Evolutionary conservation across 345 rosid species (phyloP), one percentile per base, ranked within the genome.

Genomic region (Populus nigra): DNA sequence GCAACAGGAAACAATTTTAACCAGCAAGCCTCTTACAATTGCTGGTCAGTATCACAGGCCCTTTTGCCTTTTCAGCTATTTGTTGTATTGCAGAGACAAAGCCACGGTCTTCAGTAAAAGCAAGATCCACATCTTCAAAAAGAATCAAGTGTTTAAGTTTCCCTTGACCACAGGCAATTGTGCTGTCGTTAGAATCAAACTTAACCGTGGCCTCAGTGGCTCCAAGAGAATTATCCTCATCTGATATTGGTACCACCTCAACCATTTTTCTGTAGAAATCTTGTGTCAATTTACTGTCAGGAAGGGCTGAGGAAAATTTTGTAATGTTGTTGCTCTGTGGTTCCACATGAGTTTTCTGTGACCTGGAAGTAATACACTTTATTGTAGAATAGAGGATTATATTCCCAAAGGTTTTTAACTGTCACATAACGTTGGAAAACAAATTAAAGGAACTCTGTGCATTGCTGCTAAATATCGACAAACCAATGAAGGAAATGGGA

Each of bases 111-210:
- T 96, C 98, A 43, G 90, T 84, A 74, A 92, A 94, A 77, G 78
- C 73, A 78, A 96, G 81, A 83, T 96, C 98, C 73, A 96, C 97
- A 85, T 96, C 99, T 86, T 96, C 99, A 65, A 96, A 89, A 77
- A 96, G 93, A 85, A 94, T 89, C 82, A 96, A 88, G 71, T 91
- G 87, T 83, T 88, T 92, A 76, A 87, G 71, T 78, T 82, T 88
- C 72, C 76, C 80, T 82, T 49, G 83, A 73, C 79, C 79, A 78
- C 53, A 77, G 65, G 80, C 80, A 80, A 35, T 31, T 65, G 72
- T 71, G 66, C 68, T 77, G 43, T 83, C 87, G 70, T 69, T 85
- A 69, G 70, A 74, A 50, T 69, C 72, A 80, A 47, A 72, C 39
- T 89, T 82, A 57, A 59, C 86, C 80, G 78, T 77, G 31, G 78